Conservation (phyloP, 73 alveolate species). For the Blepharisma japonicum region DNA sequence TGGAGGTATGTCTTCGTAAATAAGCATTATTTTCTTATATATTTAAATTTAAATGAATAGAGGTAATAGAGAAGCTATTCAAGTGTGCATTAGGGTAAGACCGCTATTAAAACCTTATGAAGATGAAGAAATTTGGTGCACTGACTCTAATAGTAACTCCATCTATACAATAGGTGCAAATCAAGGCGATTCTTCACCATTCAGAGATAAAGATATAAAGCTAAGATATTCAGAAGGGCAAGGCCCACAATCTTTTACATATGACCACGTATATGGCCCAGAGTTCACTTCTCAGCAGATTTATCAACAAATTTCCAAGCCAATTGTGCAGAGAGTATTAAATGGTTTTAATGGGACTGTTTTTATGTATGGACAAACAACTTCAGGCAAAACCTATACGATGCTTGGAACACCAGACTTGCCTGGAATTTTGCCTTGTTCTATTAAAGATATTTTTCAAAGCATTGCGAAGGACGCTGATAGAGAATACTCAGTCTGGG, state of each 20-base stretch:
- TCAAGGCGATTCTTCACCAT: slow-evolving; percentile 41
- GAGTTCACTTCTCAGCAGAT: slow-evolving; percentile 82
- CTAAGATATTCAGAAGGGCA: slow-evolving; percentile 43
- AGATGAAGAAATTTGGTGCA: slow-evolving; percentile 90
- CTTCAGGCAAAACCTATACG: slow-evolving; percentile 95
- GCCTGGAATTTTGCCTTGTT: slow-evolving; percentile 96
- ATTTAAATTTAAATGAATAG: no score
- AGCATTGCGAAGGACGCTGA: slow-evolving; percentile 64
- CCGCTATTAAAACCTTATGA: slow-evolving; percentile 90
- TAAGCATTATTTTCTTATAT: no score
- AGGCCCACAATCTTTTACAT: slow-evolving; percentile 60
- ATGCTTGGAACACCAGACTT: slow-evolving; percentile 94
- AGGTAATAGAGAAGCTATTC: slow-evolving; percentile 47
- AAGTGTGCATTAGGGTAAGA: slow-evolving; percentile 87
- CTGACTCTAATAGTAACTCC: slow-evolving; percentile 67
- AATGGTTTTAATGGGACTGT: slow-evolving; percentile 92
- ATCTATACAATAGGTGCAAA: slow-evolving; percentile 63
- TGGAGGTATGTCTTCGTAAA: no score
- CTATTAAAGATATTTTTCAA: slow-evolving; percentile 85
- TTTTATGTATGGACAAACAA: slow-evolving; percentile 95
- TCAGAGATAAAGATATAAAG: slow-evolving; percentile 56
- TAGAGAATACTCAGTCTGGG: slow-evolving; percentile 71
- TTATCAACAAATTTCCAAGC: slow-evolving; percentile 88
- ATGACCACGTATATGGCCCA: slow-evolving; percentile 87
- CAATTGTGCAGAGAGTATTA: slow-evolving; percentile 83